Evolutionary conservation across 345 rosid species (phyloP).

Genomic region (Durio zibethinus): DNA sequence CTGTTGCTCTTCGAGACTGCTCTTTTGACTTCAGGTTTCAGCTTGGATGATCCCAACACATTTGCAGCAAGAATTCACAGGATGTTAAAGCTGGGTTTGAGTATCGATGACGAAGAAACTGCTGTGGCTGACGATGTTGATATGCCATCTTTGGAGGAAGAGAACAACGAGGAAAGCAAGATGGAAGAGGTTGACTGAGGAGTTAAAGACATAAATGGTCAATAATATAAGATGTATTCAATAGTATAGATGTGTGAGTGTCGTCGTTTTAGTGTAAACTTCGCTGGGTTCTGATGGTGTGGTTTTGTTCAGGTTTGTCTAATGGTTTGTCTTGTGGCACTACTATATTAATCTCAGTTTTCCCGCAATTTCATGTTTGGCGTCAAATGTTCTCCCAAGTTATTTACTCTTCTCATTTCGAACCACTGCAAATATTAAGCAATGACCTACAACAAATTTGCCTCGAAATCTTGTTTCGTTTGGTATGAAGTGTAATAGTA

Average conservation of each 20-base stretch:
- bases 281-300: not conserved
- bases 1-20: slow-evolving; percentile 36
- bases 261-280: not conserved
- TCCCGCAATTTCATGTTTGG: too few species aligned
- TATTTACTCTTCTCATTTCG: too few species aligned
- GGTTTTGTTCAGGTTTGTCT: not conserved
- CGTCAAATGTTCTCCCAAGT: not conserved
- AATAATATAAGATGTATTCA: not conserved
- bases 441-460: too few species aligned
- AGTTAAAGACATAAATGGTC: not conserved
- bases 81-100: slow-evolving; percentile 42
- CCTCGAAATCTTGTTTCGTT: too few species aligned
- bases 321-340: not conserved
- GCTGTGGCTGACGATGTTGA: slow-evolving; percentile 18
- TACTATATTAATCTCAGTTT: not conserved
- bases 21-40: slow-evolving; percentile 40
- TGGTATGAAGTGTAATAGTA: too few species aligned
- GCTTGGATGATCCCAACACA: slow-evolving; percentile 39
- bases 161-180: slow-evolving; percentile 12
- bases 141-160: slow-evolving; percentile 12
- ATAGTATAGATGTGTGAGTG: not conserved
- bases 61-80: slow-evolving; percentile 39
- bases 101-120: slow-evolving; percentile 36
- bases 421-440: too few species aligned
- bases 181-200: slow-evolving; percentile 18